Evolutionary conservation across 768 basidiomycete species (phyloP), one percentile per base, ranked within the genome.

Genomic region (Stropharia rugosoannulata): DNA sequence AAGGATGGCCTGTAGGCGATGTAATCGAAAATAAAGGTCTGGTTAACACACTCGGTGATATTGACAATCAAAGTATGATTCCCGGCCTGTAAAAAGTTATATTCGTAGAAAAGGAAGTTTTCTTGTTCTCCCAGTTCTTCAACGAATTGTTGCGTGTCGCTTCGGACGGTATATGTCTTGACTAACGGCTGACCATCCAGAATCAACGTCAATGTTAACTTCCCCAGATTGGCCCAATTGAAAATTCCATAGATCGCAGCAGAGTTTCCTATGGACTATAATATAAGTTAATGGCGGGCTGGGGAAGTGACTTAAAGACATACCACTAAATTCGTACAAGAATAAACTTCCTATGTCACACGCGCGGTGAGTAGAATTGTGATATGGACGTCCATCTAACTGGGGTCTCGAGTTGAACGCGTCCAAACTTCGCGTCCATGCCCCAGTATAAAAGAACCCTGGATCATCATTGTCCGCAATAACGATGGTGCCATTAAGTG

Each of bases 281-380:
- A 38, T 44, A n/a, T 25, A 36, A 22, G 46, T 16, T 22, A 16
- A 37, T 36, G 15, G 9, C 19, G 22, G 15, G n/a, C 32, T 12
- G 27, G 38, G 18, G 38, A 43, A n/a, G 32, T 13, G 37, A 35
- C 13, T 40, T 15, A 3, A 29, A 10, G 36, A 32, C 65, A 15
- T 56, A 70, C 70, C 70, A 50, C 51, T 65, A 56, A 72, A 72
- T 4, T n/a, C 52, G 37, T 68, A 68, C 22, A 65, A 65, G 18
- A 68, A 64, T 11, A 46, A 54, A 13, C 60, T 61, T 2, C 67
- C 70, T 13, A 54, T 42, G n/a, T 36, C 50, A 1, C 44, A 56
- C 1, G 65, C 57, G 36, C 64, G 62, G 38, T 65, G 68, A 2
- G 68, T 69, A 7, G 64, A 60, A 57, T 68, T 68, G 11, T 66